phyloP scores from a whole-genome alignment of 2,329 filamentous ascomycete species.

The Pyrenophora tritici-repentis region DNA sequence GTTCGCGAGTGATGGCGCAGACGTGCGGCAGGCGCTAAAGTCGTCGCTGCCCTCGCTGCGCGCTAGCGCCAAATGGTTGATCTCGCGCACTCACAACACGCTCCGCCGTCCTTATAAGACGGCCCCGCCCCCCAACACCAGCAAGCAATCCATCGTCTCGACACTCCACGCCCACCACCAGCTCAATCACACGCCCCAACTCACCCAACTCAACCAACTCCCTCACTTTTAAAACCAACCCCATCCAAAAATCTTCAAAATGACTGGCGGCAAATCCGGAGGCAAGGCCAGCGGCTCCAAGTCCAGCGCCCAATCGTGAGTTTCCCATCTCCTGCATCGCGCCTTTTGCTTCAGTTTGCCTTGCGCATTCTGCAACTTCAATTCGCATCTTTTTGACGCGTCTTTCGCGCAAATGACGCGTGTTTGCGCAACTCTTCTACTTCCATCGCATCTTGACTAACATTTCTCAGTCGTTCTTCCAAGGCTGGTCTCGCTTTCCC shows the following conservation, averaged over 20 bases:
- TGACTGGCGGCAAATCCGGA: slow-evolving; percentile 99
- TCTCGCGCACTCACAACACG: slow-evolving; percentile 49
- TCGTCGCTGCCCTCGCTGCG: slow-evolving; percentile 26
- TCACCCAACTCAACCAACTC: slow-evolving; percentile 22
- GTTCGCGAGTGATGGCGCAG: slow-evolving; percentile 30
- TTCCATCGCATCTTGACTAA: slow-evolving; percentile 29
- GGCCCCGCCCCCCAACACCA: slow-evolving; percentile 44
- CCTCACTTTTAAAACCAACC: slow-evolving; percentile 42
- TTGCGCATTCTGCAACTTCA: slow-evolving; percentile 8
- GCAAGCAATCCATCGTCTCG: slow-evolving; percentile 49
- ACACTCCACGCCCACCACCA: slow-evolving; percentile 41
- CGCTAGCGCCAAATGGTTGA: slow-evolving; percentile 45
- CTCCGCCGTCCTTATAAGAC: slow-evolving; percentile 48
- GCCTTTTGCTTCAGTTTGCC: slow-evolving; percentile 2
- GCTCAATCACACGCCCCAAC: slow-evolving; percentile 21
- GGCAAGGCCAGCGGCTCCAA: slow-evolving; percentile 99
- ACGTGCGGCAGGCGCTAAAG: slow-evolving; percentile 18
- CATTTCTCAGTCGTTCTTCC: slow-evolving; percentile 81
- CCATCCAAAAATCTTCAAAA: slow-evolving; percentile 67
- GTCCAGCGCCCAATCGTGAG: slow-evolving; percentile 95
- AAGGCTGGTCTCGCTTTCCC: slow-evolving; percentile 99
- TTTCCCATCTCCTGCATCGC: slow-evolving; percentile 41
- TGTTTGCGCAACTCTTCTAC: slow-evolving; percentile 26
- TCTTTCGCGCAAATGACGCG: slow-evolving; percentile 27
- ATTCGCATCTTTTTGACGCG: slow-evolving; percentile 10